Evolutionary conservation across 345 rosid genomes (phyloP).

Genomic region (Mercurialis annua): DNA sequence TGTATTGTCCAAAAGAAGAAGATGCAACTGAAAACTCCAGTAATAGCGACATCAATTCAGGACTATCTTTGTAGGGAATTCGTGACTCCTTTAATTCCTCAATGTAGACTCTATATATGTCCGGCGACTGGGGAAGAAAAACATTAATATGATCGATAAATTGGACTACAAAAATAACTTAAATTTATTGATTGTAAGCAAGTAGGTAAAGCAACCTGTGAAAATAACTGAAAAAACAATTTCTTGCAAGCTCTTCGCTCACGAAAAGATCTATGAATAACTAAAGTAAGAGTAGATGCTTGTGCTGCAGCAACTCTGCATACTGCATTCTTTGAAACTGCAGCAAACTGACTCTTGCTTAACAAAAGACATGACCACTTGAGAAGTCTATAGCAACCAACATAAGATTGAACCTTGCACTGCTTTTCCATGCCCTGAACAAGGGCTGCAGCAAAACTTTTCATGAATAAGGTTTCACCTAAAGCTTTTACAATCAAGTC

Average conservation of each 20-base stretch:
- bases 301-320: conserved; percentile 73
- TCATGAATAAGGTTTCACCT: conserved; percentile 63
- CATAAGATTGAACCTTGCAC: conserved; percentile 48
- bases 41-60: conserved; percentile 60
- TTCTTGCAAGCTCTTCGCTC: conserved; percentile 71
- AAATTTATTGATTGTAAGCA: neutral
- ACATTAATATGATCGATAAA: neutral
- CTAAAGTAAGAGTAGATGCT: conserved; percentile 54
- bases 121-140: conserved; percentile 57
- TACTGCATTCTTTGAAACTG: conserved; percentile 70
- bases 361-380: conserved; percentile 85
- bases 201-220: conserved; percentile 48
- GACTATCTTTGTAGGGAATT: conserved; percentile 67
- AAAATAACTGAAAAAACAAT: conserved; percentile 63
- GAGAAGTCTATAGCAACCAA: conserved; percentile 69
- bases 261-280: conserved; percentile 64
- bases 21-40: conserved; percentile 61
- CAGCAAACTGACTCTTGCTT: conserved; percentile 62
- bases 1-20: conserved; percentile 54
- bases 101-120: conserved; percentile 50
- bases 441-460: conserved; percentile 72
- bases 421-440: conserved; percentile 88
- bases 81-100: conserved; percentile 64
- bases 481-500: conserved; percentile 56
- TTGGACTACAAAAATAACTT: neutral